Evolutionary conservation across 768 basidiomycete species (phyloP), one percentile per base, ranked within the genome.

Genomic region (Pleurotus giganteus): DNA sequence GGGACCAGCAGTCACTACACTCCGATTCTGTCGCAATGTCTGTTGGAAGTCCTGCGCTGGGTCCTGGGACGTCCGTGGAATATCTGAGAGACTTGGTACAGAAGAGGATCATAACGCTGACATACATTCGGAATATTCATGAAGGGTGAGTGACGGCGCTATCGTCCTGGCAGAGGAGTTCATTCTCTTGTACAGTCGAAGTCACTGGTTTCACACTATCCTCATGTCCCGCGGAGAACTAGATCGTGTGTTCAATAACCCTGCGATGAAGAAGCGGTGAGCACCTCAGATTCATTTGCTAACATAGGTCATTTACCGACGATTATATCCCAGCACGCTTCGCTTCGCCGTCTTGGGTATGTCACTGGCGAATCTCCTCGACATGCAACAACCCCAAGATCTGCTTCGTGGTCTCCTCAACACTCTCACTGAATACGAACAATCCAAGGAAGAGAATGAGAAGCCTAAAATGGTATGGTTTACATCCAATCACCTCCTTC

Each of bases 131-230:
- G 60, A 90, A 84, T 62, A 86, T 91, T 28, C 88, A 93, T 60
- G 90, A 93, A 69, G 93, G 93, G 89, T 92, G 59, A 62, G 85
- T 78, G 50, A 43, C 26, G 53, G 46, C 26, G 39, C 28, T 43
- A 28, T 46, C 13, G 36, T 6, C 43, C 52, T 49, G 43, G 46
- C 45, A 11, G 47, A 58, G 37, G 9, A 42, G 59, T 27, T 29
- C 17, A 34, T 36, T 2, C 7, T 21, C 36, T 17, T 37, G 4
- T 26, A 24, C 64, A 93, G 91, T 51, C 85, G 84, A 53, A 85
- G 84, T 58, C 86, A 91, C 65, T 93, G 91, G 91, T 91, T 91
- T 63, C 89, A 92, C 66, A 94, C 93, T 11, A 85, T 94, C 60
- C 78, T 89, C 64, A 81, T 94, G 62, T 84, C 87, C 53, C 82